Percentiles rank a stretch among this genome's conserved stretches.
Evolutionary conservation across 148 eudicot genomes (phyloP).

Genomic region (Linanthus parryae): DNA sequence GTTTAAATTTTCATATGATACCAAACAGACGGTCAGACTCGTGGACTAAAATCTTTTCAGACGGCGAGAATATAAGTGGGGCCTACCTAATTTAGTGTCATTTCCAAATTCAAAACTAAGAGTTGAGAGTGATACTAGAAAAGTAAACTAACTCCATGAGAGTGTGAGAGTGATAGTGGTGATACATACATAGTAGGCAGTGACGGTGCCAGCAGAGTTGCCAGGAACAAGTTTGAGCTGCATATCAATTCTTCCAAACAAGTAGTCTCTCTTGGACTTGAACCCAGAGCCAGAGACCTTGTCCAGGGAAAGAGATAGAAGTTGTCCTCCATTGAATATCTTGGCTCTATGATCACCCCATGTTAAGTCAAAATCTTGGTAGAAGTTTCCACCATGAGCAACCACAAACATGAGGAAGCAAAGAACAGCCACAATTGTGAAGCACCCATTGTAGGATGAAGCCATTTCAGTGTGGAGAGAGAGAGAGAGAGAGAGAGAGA

Average conservation of each 20-base stretch:
- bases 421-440: constrained; percentile 10
- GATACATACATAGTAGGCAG: constrained; percentile 52
- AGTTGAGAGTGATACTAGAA: too few relatives aligned
- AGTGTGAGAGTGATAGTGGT: too few relatives aligned
- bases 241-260: constrained; percentile 64
- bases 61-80: too few relatives aligned
- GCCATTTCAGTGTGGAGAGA: constrained; percentile 2
- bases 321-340: constrained; percentile 32
- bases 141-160: too few relatives aligned
- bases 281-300: constrained; percentile 54
- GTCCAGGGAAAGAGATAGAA: constrained; percentile 52
- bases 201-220: constrained; percentile 64
- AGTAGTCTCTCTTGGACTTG: constrained; percentile 38
- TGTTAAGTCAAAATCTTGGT: constrained; percentile 54
- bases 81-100: too few relatives aligned
- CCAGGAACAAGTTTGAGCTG: constrained; percentile 62
- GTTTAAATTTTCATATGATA: too few relatives aligned
- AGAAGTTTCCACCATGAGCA: constrained; percentile 33
- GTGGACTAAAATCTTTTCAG: too few relatives aligned
- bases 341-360: constrained; percentile 50
- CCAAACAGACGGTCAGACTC: too few relatives aligned
- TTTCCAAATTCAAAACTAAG: too few relatives aligned
- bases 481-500: constrained; percentile 1
- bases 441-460: constrained; percentile 13
- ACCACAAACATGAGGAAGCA: constrained; percentile 8